Percentiles rank a stretch among this genome's conserved stretches.
phyloP scores from a whole-genome alignment of 2,329 filamentous ascomycete species.

The Fusarium coffeatum region DNA sequence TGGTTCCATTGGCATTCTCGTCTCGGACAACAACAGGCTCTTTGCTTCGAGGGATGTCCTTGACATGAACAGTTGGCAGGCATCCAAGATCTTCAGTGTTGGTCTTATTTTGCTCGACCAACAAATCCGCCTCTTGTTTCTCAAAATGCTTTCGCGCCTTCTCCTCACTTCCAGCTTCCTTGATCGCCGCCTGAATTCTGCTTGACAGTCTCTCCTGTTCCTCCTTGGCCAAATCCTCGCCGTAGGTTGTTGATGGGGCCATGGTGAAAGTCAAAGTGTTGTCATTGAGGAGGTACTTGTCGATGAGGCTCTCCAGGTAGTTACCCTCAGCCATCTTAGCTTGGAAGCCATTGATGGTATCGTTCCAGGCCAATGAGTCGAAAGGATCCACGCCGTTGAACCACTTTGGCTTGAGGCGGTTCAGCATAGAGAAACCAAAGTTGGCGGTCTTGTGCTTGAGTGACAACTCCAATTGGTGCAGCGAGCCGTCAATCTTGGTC shows the following conservation, averaged over 20 bases:
- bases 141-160: slow-evolving; percentile 78
- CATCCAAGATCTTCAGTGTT: slow-evolving; percentile 87
- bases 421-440: slow-evolving; percentile 91
- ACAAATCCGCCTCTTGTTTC: slow-evolving; percentile 80
- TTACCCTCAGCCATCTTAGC: slow-evolving; percentile 76
- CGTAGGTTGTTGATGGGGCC: slow-evolving; percentile 83
- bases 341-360: slow-evolving; percentile 86
- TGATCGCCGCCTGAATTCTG: slow-evolving; percentile 78
- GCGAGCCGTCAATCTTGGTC: slow-evolving; percentile 90
- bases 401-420: slow-evolving; percentile 90
- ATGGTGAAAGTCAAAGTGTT: slow-evolving; percentile 93
- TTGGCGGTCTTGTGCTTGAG: slow-evolving; percentile 96
- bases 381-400: slow-evolving; percentile 96
- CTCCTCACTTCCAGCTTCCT: slow-evolving; percentile 75
- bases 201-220: slow-evolving; percentile 78
- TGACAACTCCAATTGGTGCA: slow-evolving; percentile 93
- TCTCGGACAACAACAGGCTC: slow-evolving; percentile 71
- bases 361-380: slow-evolving; percentile 90
- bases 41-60: slow-evolving; percentile 85
- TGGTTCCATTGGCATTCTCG: slow-evolving; percentile 71
- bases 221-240: slow-evolving; percentile 78
- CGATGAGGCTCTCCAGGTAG: slow-evolving; percentile 85
- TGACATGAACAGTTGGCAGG: slow-evolving; percentile 86
- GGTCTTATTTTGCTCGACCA: slow-evolving; percentile 85
- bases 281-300: slow-evolving; percentile 91